These are phyloP conservation scores for Acorus calamus DNA, from an alignment of 106 monocot species.

Conservation along the genomic window DNA sequence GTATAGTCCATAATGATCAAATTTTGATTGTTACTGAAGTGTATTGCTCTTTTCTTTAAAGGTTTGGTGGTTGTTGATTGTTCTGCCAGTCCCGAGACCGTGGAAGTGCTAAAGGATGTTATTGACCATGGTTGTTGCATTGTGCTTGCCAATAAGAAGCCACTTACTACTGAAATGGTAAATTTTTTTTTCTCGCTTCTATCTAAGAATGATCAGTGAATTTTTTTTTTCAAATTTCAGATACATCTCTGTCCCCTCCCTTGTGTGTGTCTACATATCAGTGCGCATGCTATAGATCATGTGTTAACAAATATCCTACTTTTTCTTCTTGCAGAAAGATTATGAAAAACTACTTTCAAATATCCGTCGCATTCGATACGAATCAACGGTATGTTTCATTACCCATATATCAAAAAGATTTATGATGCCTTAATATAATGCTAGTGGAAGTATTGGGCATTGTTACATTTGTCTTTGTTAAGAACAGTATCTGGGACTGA, in stretches of 20 bases:
- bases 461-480: too few species aligned
- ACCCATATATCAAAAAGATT: not conserved
- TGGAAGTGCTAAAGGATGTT: slow-evolving; percentile 45
- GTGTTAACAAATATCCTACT: not conserved
- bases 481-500: too few species aligned
- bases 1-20: not conserved
- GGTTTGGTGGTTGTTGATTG: slow-evolving; percentile 82
- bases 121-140: slow-evolving; percentile 53
- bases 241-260: not conserved
- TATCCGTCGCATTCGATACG: slow-evolving; percentile 68
- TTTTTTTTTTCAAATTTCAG: not conserved
- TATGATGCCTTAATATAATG: too few species aligned
- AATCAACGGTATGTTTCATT: slow-evolving; percentile 77
- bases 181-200: too few species aligned
- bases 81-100: slow-evolving; percentile 82
- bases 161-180: slow-evolving; percentile 70
- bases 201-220: not conserved
- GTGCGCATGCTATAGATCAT: not conserved
- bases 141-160: slow-evolving; percentile 98
- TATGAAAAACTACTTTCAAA: slow-evolving; percentile 65
- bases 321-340: slow-evolving; percentile 49
- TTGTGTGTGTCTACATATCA: not conserved
- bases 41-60: slow-evolving; percentile 9
- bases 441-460: too few species aligned
- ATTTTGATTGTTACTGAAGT: not conserved